Evolutionary conservation across 2,329 filamentous ascomycete genomes (phyloP), one percentile per base, ranked within the genome.

Genomic region (Waltergamsia citrina): DNA sequence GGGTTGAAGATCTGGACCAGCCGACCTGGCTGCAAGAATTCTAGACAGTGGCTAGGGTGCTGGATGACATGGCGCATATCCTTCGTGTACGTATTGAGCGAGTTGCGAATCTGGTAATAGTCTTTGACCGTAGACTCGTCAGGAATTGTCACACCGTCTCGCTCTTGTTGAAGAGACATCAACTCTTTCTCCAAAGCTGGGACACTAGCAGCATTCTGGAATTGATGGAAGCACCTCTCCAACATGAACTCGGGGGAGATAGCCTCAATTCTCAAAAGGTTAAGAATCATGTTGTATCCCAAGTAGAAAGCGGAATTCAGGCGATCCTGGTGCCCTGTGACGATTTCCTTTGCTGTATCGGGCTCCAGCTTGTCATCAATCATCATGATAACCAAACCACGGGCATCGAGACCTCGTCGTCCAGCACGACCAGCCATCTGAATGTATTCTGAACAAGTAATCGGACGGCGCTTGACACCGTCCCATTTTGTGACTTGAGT

Each of bases 361-460:
- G 92, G 92, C 50, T 98, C 92, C 65, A 98, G 90, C 62, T 92
- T 86, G 56, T 93, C 85, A 51, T 93, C 83, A 41, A 98, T 84
- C 90, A 98, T 96, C 86, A 98, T 96, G 56, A 98, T 96, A 46
- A 98, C 92, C 47, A 96, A 93, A 72, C 92, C 92, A 44, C 92
- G 83, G 41, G 95, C 88, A 63, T 98, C 92, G 35, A 98, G 81
- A 61, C 92, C 92, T 76, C 92, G 81, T 71, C 92, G 85, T 53
- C 92, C 92, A 39, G 92, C 92, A 60, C 92, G 85, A 41, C 92
- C 92, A 35, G 92, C 94, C 92, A 98, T 98, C 55, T 98, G 92
- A 34, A 98, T 85, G 58, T 96, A 98, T 50, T 98, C 92, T 9
- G 86, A 94, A 2, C 87, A 86, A 0, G 88, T 95, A 15, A 96